Evolutionary conservation across 768 basidiomycete genomes (phyloP), one percentile per base, ranked within the genome.

Genomic region (Pleurotus pulmonarius): DNA sequence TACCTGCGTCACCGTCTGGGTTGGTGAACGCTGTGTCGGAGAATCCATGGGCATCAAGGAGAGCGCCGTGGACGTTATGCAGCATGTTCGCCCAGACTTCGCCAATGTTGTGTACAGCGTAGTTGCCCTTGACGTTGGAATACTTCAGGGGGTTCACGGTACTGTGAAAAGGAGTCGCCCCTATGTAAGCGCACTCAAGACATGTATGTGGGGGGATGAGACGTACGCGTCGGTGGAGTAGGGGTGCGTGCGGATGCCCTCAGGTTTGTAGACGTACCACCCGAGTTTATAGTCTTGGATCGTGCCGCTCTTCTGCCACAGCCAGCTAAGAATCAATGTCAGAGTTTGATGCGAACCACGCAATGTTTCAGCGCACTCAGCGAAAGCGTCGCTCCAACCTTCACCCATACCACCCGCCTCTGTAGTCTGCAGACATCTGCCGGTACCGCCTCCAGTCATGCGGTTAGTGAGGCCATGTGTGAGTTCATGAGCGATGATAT

Each of bases 51-150:
- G 65, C 65, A 0, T 34, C 59, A 5, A 78, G 75, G 3, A 78
- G 73, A 0, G 67, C 68, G 18, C 74, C 72, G 48, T 73, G 74
- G 5, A 79, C 72, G 44, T 75, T 75, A 59, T 74, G 74, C 0
- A 78, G 68, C 55, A 75, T 74, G 63, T 75, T 78, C 1, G 78
- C 76, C 75, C 76, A 79, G 25, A 86, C 76, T 64, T 86, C 84
- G 44, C 85, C 85, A 55, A 86, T 83, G 45, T 34, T 64, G 62
- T 77, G 75, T 2, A 73, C 73, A 59, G 74, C 74, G 46, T 60
- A 69, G 22, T 69, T 61, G 5, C 55, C 60, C 45, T 64, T 59
- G 46, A 75, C 49, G 29, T 61, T 69, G 3, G 71, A 69, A 60
- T 76, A 76, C 9, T 58, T 64, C 29, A 71, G 65, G 6, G 75